Conservation (phyloP, 345 rosid genomes). For the Acer yangbiense region DNA sequence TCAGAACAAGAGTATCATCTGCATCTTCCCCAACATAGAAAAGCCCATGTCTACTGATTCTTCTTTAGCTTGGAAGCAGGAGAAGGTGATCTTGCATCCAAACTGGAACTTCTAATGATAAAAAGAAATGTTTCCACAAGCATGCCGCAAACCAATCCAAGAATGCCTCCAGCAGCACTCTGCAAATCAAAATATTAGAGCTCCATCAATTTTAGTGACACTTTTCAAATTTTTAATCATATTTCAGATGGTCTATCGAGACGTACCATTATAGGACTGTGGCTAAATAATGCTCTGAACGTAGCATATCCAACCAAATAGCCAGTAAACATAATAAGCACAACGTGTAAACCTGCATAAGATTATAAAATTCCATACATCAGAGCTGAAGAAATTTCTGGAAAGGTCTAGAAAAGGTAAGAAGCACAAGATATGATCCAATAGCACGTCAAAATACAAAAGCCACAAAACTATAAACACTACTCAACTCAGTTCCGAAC, state of each 20-base stretch:
- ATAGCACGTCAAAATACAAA: background rate
- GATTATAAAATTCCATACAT: background rate
- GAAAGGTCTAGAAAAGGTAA: background rate
- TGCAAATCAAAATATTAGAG: constrained; percentile 23
- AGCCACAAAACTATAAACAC: background rate
- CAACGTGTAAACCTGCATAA: constrained; percentile 79
- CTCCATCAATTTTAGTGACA: background rate
- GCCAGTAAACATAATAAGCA: constrained; percentile 89
- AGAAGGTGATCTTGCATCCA: constrained; percentile 37
- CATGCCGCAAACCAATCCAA: constrained; percentile 86
- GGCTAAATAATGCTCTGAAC: constrained; percentile 86
- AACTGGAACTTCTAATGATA: constrained; percentile 70
- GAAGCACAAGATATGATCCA: background rate
- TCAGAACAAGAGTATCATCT: background rate
- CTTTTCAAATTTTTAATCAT: background rate
- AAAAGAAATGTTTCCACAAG: constrained; percentile 89
- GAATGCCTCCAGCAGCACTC: constrained; percentile 97
- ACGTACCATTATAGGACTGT: constrained; percentile 65
- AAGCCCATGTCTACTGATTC: constrained; percentile 47
- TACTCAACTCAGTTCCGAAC: no score
- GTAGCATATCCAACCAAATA: constrained; percentile 80
- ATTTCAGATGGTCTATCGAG: background rate
- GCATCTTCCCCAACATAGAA: background rate
- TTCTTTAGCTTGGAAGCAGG: constrained; percentile 61
- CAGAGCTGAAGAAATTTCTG: constrained; percentile 8